Base-by-base conservation (phyloP, 768 basidiomycete species). In the Russula earlei region DNA sequence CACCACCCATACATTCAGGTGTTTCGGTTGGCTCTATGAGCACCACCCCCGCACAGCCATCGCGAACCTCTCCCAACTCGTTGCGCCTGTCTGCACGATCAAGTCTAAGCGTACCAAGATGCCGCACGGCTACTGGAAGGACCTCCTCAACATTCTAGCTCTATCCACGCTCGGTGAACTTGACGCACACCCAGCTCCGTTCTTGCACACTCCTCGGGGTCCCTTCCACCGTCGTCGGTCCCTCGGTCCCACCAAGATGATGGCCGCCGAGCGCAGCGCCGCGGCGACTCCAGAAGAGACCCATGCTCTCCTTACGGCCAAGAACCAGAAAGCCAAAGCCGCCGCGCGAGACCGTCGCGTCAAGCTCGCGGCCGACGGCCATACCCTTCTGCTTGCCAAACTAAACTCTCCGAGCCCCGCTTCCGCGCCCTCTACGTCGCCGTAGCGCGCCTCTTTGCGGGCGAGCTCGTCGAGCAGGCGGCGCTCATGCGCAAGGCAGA, bases 51-150 rank as follows among this genome's bases (percentile, higher is more conserved):
- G 82, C 3, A 87, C 86, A 0, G 82, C 85, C 2, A 80, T 89
- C 44, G 61, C 66, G 9, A 87, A 86, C 63, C 51, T 62, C 24
- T 41, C 55, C 9, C 58, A 59, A 31, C 54, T 59, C 33, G 48
- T 59, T 19, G n/a, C 49, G 11, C 58, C 58, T 4, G 49, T 59
- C n/a, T 59, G 81, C 64, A n/a, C 15, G 20, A 31, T 51, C 37
- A 69, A 66, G 29, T 67, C 63, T 62, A 67, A 55, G 59, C 66
- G 55, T 27, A 48, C 60, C 34, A 44, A 58, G 60, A 64, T 31
- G 51, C 61, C 74, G 4, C 85, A 87, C 47, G 85, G 85, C 0
- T 85, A 82, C 63, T 87, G 83, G 82, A 87, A 89, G 64, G 86
- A 87, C 61, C 72, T 87, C 20, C 75, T 85, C 50, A 83, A 85